These are phyloP conservation scores for Raffaelea deltoideospora DNA, from an alignment of 2,329 filamentous ascomycete genomes.

Conservation along the genomic window DNA sequence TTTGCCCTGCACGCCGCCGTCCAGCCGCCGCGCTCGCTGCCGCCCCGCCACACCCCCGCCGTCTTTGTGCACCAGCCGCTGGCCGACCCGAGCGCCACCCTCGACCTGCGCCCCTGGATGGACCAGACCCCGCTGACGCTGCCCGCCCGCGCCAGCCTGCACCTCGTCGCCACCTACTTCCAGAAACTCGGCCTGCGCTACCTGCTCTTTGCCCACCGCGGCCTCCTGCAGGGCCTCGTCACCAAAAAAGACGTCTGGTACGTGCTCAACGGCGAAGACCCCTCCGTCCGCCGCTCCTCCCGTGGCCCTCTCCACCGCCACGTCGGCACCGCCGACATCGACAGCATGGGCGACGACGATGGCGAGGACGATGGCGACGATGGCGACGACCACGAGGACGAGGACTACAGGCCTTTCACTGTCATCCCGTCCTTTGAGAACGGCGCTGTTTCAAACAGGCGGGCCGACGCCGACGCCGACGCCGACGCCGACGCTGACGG, in stretches of 20 bases:
- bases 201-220: conserved; percentile 72
- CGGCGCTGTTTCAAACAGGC: not conserved
- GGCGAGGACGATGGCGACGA: conserved; percentile 33
- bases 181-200: conserved; percentile 87
- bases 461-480: conserved; percentile 46
- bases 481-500: conserved; percentile 18
- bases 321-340: too few species aligned
- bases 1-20: conserved; percentile 59
- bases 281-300: too few species aligned
- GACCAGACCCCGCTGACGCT: conserved; percentile 94
- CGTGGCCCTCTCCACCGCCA: too few species aligned
- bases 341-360: conserved; percentile 40
- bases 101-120: conserved; percentile 95
- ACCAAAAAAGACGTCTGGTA: conserved; percentile 99
- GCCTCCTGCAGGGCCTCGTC: conserved; percentile 66
- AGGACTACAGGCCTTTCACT: too few species aligned
- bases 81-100: conserved; percentile 58
- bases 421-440: not conserved
- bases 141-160: conserved; percentile 58
- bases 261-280: conserved; percentile 65
- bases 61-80: conserved; percentile 72
- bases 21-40: conserved; percentile 40
- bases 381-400: not conserved
- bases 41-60: conserved; percentile 58
- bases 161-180: conserved; percentile 85